Conservation (phyloP, 345 rosid species). For the Psidium guajava region DNA sequence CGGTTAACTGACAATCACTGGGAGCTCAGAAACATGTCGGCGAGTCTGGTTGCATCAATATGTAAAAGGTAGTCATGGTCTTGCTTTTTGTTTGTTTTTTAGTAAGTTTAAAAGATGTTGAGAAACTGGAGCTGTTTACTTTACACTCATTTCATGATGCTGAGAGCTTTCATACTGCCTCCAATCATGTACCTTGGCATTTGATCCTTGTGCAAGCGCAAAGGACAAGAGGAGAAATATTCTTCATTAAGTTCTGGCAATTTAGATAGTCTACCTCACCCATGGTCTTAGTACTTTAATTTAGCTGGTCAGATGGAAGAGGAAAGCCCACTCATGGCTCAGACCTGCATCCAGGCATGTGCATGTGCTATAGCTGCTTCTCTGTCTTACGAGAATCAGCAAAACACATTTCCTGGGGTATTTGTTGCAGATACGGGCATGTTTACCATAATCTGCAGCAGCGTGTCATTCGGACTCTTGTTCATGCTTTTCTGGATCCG, state of each 20-base stretch:
- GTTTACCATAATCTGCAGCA: slow-evolving; percentile 69
- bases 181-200: neutral
- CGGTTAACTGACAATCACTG: slow-evolving; percentile 64
- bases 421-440: slow-evolving; percentile 67
- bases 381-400: neutral
- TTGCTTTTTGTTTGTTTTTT: neutral
- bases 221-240: neutral
- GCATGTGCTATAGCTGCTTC: neutral
- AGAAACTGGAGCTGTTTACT: neutral
- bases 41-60: slow-evolving; percentile 48
- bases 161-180: neutral
- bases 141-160: neutral
- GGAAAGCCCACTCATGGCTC: neutral
- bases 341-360: neutral
- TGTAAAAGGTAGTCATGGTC: slow-evolving; percentile 48
- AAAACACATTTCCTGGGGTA: neutral
- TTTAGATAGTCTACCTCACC: neutral
- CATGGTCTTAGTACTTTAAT: neutral
- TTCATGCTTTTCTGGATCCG: slow-evolving; percentile 84
- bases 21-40: slow-evolving; percentile 73
- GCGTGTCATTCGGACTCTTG: slow-evolving; percentile 72
- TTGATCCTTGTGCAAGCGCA: neutral
- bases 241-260: neutral
- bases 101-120: neutral
- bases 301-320: neutral